Conservation (phyloP, 805 yeast species). For the Wilhelminamyces savonicus region DNA sequence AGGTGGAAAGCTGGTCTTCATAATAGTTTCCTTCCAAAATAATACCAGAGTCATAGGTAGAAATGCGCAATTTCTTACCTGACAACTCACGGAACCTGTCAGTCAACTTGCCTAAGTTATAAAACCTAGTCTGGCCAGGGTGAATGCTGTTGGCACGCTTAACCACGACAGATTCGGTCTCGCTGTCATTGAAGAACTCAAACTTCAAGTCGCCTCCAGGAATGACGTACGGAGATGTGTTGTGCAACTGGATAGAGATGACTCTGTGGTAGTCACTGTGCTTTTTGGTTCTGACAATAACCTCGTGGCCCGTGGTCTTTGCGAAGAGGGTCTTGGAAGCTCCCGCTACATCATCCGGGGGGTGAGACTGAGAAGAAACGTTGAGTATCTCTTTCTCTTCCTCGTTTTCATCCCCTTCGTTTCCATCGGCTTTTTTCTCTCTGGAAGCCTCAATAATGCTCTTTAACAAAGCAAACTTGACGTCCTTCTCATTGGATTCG, state of each 20-base stretch:
- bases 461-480: conserved; percentile 17
- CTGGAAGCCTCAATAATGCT: conserved; percentile 9
- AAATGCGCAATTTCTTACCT: conserved; percentile 15
- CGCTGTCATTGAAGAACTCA: conserved; percentile 14
- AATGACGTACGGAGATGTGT: conserved; percentile 14
- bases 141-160: conserved; percentile 18
- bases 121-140: conserved; percentile 20
- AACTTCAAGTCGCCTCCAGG: conserved; percentile 23
- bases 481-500: conserved; percentile 11
- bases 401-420: background rate
- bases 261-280: conserved; percentile 11
- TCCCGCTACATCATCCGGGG: no score
- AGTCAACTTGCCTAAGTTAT: conserved; percentile 16
- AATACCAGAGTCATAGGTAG: conserved; percentile 3
- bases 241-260: conserved; percentile 18
- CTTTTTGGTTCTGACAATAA: conserved; percentile 11
- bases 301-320: no score
- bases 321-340: no score
- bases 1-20: background rate
- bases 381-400: background rate
- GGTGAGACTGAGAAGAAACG: no score
- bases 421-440: background rate
- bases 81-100: conserved; percentile 8
- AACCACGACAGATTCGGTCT: conserved; percentile 8
- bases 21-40: conserved; percentile 10